Percentiles rank a stretch among this genome's conserved stretches.
Conservation (phyloP, 257 asterid species). For the Asclepias syriaca region DNA sequence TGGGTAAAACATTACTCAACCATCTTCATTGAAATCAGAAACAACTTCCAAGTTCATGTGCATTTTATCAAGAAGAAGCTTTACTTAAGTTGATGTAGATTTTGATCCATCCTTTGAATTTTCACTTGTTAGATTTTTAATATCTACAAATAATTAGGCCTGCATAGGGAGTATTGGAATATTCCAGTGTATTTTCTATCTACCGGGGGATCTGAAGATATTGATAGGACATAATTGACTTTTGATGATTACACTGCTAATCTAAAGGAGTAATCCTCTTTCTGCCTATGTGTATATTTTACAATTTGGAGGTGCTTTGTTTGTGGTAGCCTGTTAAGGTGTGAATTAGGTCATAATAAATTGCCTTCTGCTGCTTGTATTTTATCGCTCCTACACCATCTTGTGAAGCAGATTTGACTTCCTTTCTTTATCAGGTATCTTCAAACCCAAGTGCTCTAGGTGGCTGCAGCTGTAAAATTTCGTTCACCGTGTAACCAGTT, state of each 20-base stretch:
- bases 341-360: neutral
- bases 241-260: neutral
- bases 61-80: neutral
- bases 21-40: no score
- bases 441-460: constrained; percentile 93
- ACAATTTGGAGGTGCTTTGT: neutral
- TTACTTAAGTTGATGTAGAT: neutral
- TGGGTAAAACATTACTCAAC: no score
- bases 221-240: neutral
- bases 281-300: neutral
- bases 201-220: neutral
- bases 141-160: neutral
- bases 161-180: neutral
- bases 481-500: constrained; percentile 60
- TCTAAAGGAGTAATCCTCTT: neutral
- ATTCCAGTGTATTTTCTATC: neutral
- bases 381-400: neutral
- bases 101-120: neutral
- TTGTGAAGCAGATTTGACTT: neutral
- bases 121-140: neutral
- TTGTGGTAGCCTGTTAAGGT: neutral
- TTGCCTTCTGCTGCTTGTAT: neutral
- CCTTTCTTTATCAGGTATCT: constrained; percentile 51
- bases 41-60: neutral
- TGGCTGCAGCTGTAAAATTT: constrained; percentile 94